Evolutionary conservation across 441 rosid species (phyloP).

Genomic region (Pelargonium myrrhifolium): DNA sequence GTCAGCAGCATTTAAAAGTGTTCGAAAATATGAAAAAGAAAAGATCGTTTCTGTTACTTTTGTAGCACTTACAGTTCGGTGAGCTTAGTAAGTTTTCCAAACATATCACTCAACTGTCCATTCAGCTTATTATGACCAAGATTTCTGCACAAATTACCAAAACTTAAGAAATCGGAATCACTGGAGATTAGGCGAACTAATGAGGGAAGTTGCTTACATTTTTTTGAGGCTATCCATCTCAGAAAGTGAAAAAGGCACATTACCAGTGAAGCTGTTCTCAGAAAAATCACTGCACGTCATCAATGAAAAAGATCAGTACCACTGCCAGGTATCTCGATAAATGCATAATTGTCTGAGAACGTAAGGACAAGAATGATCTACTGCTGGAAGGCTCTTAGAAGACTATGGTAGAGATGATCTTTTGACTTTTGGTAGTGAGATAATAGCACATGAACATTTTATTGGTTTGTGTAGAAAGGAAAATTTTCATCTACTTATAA

Average conservation of each 20-base stretch:
- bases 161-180: constrained; percentile 5
- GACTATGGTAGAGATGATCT: background rate
- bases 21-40: no score
- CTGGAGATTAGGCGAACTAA: constrained; percentile 12
- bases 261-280: constrained; percentile 61
- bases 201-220: constrained; percentile 42
- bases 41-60: background rate
- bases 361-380: no score
- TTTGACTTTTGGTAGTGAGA: background rate
- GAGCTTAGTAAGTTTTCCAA: constrained; percentile 65
- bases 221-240: constrained; percentile 53
- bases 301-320: constrained; percentile 18
- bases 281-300: constrained; percentile 68
- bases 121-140: constrained; percentile 60
- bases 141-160: constrained; percentile 39
- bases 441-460: background rate
- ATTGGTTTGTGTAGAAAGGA: background rate
- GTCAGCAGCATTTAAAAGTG: no score
- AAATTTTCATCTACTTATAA: background rate
- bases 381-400: background rate
- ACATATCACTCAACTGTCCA: constrained; percentile 79
- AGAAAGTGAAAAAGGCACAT: constrained; percentile 77
- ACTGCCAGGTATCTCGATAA: background rate
- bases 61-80: constrained; percentile 46
- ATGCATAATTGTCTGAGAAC: no score